A percentile compares a stretch with the other conserved stretches of the same genome.
phyloP scores from a whole-genome alignment of 352 stramenopile genomes.

The Globisporangium cederbergense region DNA sequence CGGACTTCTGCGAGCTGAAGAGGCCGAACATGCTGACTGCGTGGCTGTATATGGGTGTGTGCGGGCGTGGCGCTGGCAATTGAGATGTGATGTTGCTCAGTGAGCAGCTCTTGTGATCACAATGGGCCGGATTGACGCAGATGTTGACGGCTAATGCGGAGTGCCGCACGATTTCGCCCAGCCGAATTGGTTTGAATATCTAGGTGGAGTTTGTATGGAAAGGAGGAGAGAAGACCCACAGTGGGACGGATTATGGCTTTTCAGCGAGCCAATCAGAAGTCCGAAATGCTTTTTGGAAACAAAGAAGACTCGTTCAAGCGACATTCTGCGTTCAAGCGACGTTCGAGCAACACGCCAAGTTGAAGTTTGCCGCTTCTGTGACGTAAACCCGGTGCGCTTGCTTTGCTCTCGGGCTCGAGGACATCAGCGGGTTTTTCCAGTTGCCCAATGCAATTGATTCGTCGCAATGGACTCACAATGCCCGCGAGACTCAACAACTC shows the following conservation, averaged over 20 bases:
- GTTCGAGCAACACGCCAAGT: not conserved
- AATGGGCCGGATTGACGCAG: not conserved
- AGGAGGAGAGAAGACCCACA: slow-evolving; percentile 4
- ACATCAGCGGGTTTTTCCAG: not conserved
- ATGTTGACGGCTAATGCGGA: not conserved
- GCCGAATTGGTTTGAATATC: not conserved
- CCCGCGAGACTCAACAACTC: too few species aligned
- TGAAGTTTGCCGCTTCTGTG: not conserved
- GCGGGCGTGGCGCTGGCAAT: not conserved
- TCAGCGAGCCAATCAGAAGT: not conserved
- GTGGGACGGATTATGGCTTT: slow-evolving; percentile 15
- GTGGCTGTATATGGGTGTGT: slow-evolving; percentile 3
- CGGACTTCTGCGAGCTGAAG: slow-evolving; percentile 26
- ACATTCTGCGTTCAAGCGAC: not conserved
- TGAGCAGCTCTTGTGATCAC: not conserved
- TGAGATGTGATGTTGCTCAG: not conserved
- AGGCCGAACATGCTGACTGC: slow-evolving; percentile 1
- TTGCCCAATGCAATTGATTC: not conserved
- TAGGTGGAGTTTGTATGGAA: not conserved
- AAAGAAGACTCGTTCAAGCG: not conserved
- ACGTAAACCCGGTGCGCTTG: not conserved
- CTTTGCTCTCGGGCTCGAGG: not conserved
- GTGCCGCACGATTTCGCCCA: not conserved
- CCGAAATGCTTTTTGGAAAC: not conserved
- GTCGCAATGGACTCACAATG: too few species aligned